These are phyloP conservation scores for Tetracladium marchalianum DNA, from an alignment of 495 filamentous ascomycete species.

Conservation along the genomic window DNA sequence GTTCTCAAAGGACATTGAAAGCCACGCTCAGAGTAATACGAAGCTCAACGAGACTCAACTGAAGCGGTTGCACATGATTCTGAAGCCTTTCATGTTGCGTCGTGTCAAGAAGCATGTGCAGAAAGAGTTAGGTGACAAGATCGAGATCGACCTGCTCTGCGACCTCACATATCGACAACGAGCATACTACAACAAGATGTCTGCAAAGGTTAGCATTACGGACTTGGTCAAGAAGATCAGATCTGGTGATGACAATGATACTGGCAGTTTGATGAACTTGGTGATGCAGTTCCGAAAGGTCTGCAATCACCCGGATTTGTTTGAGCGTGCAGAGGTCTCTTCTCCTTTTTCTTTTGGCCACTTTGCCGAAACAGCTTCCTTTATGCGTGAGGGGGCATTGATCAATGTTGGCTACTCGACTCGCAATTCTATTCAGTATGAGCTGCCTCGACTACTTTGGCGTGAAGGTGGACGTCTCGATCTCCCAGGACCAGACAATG, in stretches of 20 bases:
- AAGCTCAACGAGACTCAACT: slow-evolving; percentile 98
- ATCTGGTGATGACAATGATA: slow-evolving; percentile 87
- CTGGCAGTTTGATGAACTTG: slow-evolving; percentile 93
- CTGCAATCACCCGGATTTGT: slow-evolving; percentile 96
- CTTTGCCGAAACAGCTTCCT: slow-evolving; percentile 91
- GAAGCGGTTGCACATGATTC: slow-evolving; percentile 92
- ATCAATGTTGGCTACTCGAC: slow-evolving; percentile 81
- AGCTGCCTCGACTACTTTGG: slow-evolving; percentile 69
- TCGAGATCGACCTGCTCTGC: slow-evolving; percentile 92
- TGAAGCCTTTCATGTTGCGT: slow-evolving; percentile 98
- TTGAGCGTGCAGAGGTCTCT: slow-evolving; percentile 84
- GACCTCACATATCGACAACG: slow-evolving; percentile 95
- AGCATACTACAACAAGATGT: slow-evolving; percentile 81
- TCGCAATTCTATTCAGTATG: slow-evolving; percentile 75
- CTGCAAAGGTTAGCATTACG: slow-evolving; percentile 97
- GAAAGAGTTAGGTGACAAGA: slow-evolving; percentile 97
- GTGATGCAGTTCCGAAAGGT: slow-evolving; percentile 99
- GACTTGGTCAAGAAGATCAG: slow-evolving; percentile 97
- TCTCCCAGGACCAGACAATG: slow-evolving; percentile 65
- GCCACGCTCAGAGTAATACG: slow-evolving; percentile 95
- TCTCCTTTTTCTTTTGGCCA: slow-evolving; percentile 74
- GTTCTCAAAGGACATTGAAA: slow-evolving; percentile 99
- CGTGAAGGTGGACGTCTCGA: slow-evolving; percentile 65
- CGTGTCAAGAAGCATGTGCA: slow-evolving; percentile 99
- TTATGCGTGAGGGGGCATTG: slow-evolving; percentile 76